Evolutionary conservation across 2,329 filamentous ascomycete genomes (phyloP), one percentile per base, ranked within the genome.

Genomic region (Aspergillus intermedius): DNA sequence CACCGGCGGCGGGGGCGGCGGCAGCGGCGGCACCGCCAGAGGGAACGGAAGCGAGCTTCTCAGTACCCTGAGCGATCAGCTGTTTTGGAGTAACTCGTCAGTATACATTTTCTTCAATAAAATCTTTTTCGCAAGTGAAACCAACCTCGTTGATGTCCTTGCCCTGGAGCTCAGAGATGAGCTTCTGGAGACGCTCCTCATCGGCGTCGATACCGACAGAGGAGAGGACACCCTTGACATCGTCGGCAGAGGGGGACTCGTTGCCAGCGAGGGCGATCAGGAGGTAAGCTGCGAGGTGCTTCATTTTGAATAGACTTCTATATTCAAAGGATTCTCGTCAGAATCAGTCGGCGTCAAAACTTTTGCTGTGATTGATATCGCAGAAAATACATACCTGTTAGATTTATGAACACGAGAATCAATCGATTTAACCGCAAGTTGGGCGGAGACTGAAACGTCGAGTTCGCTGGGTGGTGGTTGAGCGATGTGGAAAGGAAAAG

Each of bases 381-480:
- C 32, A 43, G 25, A 37, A 13, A 47, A 44, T 21, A 40, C 62
- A 51, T 62, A 68, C 60, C 51, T 56, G 53, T n/a, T 25, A 46
- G 49, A 50, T 53, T 53, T 60, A 54, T 61, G 74, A 77, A 77
- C 74, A 72, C 61, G 75, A 77, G 75, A 76, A 72, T 90, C 91
- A 97, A 97, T 97, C 91, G 84, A 86, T 95, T 97, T 95, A 95
- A 96, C 91, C 91, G 90, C 88, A 75, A 67, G 74, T 84, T 87
- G 84, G 81, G 87, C 91, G 91, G 91, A 95, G 91, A 97, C 91
- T 96, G 91, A 94, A 82, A 86, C 90, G 89, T 93, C 88, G 81
- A 88, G 89, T 95, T 86, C 87, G 81, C 55, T 57, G 59, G 54
- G 51, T 15, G 15, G 17, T 40, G 51, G 51, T 58, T 67, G 65